A percentile compares a stretch with the other conserved stretches of the same genome.
These are phyloP conservation scores for Salix brachista DNA, from an alignment of 345 rosid species.

Conservation along the genomic window DNA sequence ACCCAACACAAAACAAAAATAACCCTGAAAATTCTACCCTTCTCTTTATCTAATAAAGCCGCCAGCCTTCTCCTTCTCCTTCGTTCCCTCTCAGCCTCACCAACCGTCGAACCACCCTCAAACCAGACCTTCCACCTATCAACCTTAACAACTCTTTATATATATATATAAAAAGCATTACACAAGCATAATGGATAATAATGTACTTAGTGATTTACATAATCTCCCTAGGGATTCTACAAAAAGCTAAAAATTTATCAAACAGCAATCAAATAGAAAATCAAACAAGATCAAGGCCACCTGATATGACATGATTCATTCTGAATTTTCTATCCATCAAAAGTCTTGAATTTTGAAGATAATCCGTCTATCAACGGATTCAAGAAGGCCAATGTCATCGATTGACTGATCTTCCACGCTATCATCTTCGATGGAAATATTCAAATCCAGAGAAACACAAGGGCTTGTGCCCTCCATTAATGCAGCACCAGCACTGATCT, in stretches of 20 bases:
- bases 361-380: slow-evolving; percentile 60
- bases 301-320: background rate
- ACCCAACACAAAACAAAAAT: no score
- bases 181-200: slow-evolving; percentile 12
- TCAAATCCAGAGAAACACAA: slow-evolving; percentile 62
- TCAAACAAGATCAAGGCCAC: background rate
- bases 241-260: background rate
- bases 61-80: no score
- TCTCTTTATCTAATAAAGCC: no score
- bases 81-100: no score
- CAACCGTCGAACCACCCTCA: no score
- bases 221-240: slow-evolving; percentile 2
- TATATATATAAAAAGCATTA: background rate
- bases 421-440: slow-evolving; percentile 57
- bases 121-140: no score
- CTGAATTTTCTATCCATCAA: background rate
- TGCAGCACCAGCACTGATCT: background rate
- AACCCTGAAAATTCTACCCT: no score
- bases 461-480: slow-evolving; percentile 29
- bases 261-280: background rate
- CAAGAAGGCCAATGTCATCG: slow-evolving; percentile 65
- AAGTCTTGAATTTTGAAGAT: slow-evolving; percentile 45
- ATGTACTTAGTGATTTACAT: slow-evolving; percentile 38
- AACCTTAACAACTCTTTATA: no score
- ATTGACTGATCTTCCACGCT: slow-evolving; percentile 36